phyloP scores from a whole-genome alignment of 164 flowering plant genomes.

The Liriodendron chinense region DNA sequence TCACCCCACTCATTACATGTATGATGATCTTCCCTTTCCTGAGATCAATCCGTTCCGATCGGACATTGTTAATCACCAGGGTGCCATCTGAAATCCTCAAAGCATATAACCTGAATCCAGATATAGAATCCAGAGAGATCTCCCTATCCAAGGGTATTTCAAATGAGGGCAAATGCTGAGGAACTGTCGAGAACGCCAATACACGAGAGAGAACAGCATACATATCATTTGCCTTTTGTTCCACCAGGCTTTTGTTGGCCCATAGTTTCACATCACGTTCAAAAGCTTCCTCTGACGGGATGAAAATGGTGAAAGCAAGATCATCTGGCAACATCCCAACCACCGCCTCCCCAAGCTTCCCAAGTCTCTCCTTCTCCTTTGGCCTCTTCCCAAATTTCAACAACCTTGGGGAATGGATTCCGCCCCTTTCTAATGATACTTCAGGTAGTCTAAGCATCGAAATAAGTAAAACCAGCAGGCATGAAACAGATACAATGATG shows the following conservation, averaged over 20 bases:
- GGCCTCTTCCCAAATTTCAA: slow-evolving; percentile 12
- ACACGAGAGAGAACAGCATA: slow-evolving; percentile 62
- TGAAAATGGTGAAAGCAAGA: slow-evolving; percentile 77
- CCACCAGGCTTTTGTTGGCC: slow-evolving; percentile 32
- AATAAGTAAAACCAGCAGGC: slow-evolving; percentile 37
- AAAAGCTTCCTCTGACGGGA: slow-evolving; percentile 74
- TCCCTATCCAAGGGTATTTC: slow-evolving; percentile 31
- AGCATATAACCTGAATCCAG: slow-evolving; percentile 54
- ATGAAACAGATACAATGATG: slow-evolving; percentile 37
- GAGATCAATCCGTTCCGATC: slow-evolving; percentile 45
- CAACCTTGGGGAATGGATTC: slow-evolving; percentile 8
- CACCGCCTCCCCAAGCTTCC: slow-evolving; percentile 66
- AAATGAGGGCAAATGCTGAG: slow-evolving; percentile 41
- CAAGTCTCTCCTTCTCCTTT: slow-evolving; percentile 25
- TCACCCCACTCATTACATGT: slow-evolving; percentile 83
- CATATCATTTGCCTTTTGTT: slow-evolving; percentile 39
- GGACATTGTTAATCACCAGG: slow-evolving; percentile 57
- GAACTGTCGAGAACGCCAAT: slow-evolving; percentile 69
- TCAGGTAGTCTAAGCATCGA: slow-evolving; percentile 55
- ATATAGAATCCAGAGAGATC: slow-evolving; percentile 54
- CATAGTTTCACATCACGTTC: slow-evolving; percentile 45
- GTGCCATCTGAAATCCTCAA: slow-evolving; percentile 40
- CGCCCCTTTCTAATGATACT: slow-evolving; percentile 10
- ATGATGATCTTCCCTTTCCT: slow-evolving; percentile 48
- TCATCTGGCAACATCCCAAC: slow-evolving; percentile 76